Conservation (phyloP, 495 filamentous ascomycete species). For the Penicillium macrosclerotiorum region DNA sequence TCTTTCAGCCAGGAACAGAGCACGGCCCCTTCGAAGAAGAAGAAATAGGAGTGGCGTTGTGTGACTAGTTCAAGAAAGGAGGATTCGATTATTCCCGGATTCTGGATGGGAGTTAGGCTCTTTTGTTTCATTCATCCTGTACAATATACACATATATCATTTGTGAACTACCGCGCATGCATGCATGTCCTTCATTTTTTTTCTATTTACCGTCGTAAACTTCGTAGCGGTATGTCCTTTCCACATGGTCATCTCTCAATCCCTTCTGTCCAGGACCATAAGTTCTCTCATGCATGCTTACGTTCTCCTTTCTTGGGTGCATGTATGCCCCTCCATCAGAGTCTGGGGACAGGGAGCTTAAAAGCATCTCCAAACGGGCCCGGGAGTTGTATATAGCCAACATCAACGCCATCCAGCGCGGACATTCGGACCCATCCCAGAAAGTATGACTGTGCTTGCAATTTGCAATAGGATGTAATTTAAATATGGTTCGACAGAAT, state of each 20-base stretch:
- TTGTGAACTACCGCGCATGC: conserved; percentile 13
- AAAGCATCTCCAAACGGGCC: conserved; percentile 53
- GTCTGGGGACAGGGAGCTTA: conserved; percentile 31
- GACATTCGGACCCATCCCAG: too few relatives aligned
- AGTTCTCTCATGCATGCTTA: conserved; percentile 30
- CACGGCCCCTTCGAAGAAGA: conserved; percentile 31
- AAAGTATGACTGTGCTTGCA: too few relatives aligned
- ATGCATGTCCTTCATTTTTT: conserved; percentile 3
- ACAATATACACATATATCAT: conserved; percentile 26
- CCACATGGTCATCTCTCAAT: conserved; percentile 12
- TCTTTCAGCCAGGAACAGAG: conserved; percentile 52
- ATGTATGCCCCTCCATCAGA: too few relatives aligned
- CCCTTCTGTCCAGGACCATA: conserved; percentile 12
- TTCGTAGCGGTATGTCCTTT: conserved; percentile 8
- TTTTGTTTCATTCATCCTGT: conserved; percentile 22
- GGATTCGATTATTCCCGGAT: conserved; percentile 1
- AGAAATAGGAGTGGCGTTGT: conserved; percentile 22
- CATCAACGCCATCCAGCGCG: too few relatives aligned
- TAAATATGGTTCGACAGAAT: too few relatives aligned
- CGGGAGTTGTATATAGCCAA: conserved; percentile 36
- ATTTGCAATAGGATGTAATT: too few relatives aligned
- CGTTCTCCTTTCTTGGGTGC: conserved; percentile 18
- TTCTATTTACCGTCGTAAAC: conserved; percentile 10
- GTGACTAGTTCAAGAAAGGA: background rate
- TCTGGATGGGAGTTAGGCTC: conserved; percentile 23